A percentile compares a stretch with the other conserved stretches of the same genome.
phyloP scores from a whole-genome alignment of 2,329 filamentous ascomycete genomes.

The Ceratocystiopsis brevicomis region DNA sequence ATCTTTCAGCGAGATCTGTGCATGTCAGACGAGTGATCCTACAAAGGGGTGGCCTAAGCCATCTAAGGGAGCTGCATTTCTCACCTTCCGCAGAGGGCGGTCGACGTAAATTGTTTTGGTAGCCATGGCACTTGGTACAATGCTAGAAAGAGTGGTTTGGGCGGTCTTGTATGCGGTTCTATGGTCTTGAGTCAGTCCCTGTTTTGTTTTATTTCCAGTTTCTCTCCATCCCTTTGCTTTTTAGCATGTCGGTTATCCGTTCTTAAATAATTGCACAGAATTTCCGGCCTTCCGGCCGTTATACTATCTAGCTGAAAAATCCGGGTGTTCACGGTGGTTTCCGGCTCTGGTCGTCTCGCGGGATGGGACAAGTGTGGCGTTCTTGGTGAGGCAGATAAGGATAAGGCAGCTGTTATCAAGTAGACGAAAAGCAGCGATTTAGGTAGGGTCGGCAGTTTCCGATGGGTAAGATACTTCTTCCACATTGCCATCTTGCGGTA shows the following conservation, averaged over 20 bases:
- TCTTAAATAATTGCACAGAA: too few species aligned
- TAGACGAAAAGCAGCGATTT: neutral
- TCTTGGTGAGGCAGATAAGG: slow-evolving; percentile 1
- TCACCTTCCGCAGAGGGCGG: slow-evolving; percentile 7
- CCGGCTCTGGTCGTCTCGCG: neutral
- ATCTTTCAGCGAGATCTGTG: slow-evolving; percentile 31
- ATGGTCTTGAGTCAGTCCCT: neutral
- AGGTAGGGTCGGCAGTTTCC: slow-evolving; percentile 3
- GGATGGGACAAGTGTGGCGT: too few species aligned
- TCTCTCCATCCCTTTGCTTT: too few species aligned
- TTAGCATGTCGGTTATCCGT: too few species aligned
- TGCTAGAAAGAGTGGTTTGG: too few species aligned
- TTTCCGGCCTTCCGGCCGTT: too few species aligned
- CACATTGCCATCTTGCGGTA: neutral
- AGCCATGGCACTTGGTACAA: slow-evolving; percentile 3
- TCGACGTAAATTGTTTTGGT: slow-evolving; percentile 7
- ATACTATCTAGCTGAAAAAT: too few species aligned
- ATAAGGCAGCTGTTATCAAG: slow-evolving; percentile 2
- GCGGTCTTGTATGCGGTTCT: too few species aligned
- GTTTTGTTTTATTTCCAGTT: neutral
- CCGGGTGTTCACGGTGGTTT: neutral
- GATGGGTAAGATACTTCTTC: slow-evolving; percentile 1
- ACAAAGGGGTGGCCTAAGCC: too few species aligned
- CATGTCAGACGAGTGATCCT: too few species aligned
- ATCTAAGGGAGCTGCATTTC: neutral